Base-by-base conservation (phyloP, 1,284 basidiomycete genomes). In the Paramarasmius palmivorus region DNA sequence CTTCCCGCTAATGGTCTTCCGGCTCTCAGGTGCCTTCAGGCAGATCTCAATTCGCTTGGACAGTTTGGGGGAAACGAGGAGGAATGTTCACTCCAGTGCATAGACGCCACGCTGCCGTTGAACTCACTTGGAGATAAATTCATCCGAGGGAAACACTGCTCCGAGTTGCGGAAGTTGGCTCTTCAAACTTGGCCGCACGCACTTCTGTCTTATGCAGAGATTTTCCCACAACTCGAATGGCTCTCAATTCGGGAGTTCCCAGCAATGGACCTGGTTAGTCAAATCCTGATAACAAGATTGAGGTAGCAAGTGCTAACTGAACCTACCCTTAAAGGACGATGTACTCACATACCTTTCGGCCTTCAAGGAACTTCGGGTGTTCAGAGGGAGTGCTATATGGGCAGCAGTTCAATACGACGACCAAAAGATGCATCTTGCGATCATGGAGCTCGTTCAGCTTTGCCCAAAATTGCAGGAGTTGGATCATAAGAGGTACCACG, bases 351-450 rank as follows among this genome's bases (percentile, higher is more conserved):
- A 75, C 15, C 60, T 79, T 0, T 66, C 73, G 1, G 64, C 60
- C 15, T 77, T 78, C 55, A 58, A 57, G 2, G 65, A 71, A 10
- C 72, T 79, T 14, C 66, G 75, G 57, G 68, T 73, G 0, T 73
- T 78, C 55, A 68, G 71, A 26, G 75, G 76, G 12, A 53, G 60
- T 26, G 73, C 68, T 6, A 59, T 78, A 1, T 78, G 76, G 76
- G 55, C 52, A 3, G 68, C 73, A 17, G 69, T 73, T 12, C 59
- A 64, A 17, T 57, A 64, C 26, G 58, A 66, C 51, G 67, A 68
- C 56, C 57, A 65, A 23, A 57, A 56, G 32, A 73, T 77, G 73
- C 75, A 77, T 46, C 53, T 62, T 6, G 69, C 69, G 7, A 74
- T 78, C 22, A 60, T 68, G 56, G 57, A 69, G 41, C 63, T 79